Conservation (phyloP, 2,329 filamentous ascomycete species). For the Penicillium decumbens region DNA sequence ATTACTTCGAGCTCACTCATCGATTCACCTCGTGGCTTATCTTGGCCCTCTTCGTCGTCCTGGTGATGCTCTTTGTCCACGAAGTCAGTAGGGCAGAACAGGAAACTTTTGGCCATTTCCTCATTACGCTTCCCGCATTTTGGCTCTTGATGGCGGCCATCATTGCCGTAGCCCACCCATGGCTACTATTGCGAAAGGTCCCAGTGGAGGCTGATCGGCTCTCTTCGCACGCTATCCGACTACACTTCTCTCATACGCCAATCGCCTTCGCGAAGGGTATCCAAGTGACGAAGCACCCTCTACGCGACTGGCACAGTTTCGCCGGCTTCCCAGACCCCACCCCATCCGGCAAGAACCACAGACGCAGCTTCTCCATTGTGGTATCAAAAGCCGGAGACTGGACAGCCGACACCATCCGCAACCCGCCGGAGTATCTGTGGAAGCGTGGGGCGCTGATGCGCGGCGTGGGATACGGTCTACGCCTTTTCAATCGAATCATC, state of each 20-base stretch:
- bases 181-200: constrained; percentile 65
- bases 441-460: constrained; percentile 63
- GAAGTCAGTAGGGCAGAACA: constrained; percentile 35
- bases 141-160: constrained; percentile 66
- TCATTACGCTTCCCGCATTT: constrained; percentile 52
- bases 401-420: constrained; percentile 60
- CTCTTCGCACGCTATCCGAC: constrained; percentile 65
- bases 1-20: constrained; percentile 66
- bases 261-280: constrained; percentile 54
- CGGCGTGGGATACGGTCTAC: constrained; percentile 63
- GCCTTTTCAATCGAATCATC: constrained; percentile 61
- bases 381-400: constrained; percentile 72
- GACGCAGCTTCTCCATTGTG: constrained; percentile 33
- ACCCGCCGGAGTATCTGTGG: constrained; percentile 60
- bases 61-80: constrained; percentile 54
- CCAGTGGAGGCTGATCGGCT: constrained; percentile 61
- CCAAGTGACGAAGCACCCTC: constrained; percentile 58
- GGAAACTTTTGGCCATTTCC: constrained; percentile 33
- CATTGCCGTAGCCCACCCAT: constrained; percentile 63
- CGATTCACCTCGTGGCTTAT: constrained; percentile 67
- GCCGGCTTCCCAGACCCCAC: constrained; percentile 62
- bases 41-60: constrained; percentile 61
- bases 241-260: constrained; percentile 63
- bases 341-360: not conserved
- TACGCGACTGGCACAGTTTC: constrained; percentile 72